These are phyloP conservation scores for Pseudoscleropodium purum DNA, from an alignment of 225 moss, liverwort and hornwort genomes.

Conservation along the genomic window DNA sequence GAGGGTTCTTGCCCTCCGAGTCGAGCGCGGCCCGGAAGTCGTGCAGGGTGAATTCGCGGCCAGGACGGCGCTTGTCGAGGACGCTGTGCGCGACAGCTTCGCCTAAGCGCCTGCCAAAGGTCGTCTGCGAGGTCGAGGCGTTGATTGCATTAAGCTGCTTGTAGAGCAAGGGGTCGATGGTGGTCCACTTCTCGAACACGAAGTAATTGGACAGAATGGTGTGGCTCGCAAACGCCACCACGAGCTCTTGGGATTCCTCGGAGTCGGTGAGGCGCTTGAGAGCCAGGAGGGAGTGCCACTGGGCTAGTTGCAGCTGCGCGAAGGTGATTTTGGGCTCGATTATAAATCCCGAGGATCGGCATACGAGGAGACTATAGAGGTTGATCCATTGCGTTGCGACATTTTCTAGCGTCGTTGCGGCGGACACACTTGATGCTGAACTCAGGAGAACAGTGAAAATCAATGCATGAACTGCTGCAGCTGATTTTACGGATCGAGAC, in stretches of 20 bases:
- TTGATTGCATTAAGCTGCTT: no score
- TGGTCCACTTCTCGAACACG: not conserved
- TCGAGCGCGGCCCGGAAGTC: not conserved
- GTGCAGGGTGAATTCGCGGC: not conserved
- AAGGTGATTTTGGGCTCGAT: not conserved
- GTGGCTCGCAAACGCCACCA: constrained; percentile 8
- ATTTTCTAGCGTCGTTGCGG: not conserved
- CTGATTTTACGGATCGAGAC: not conserved
- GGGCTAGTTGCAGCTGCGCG: not conserved
- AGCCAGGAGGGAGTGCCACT: constrained; percentile 19
- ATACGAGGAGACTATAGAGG: not conserved
- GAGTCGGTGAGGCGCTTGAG: not conserved
- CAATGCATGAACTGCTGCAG: not conserved
- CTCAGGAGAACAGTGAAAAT: not conserved
- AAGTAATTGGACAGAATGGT: not conserved
- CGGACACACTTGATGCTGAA: not conserved
- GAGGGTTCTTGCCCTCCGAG: not conserved
- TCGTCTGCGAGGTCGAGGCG: no score
- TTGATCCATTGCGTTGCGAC: not conserved
- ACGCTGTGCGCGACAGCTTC: no score
- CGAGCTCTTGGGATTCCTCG: not conserved
- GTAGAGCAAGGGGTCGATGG: not conserved
- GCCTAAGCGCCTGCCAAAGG: no score
- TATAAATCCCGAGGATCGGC: not conserved
- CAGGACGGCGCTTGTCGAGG: no score